Evolutionary conservation across 495 filamentous ascomycete genomes (phyloP), one percentile per base, ranked within the genome.

Genomic region (Lasiosphaeria hispida): DNA sequence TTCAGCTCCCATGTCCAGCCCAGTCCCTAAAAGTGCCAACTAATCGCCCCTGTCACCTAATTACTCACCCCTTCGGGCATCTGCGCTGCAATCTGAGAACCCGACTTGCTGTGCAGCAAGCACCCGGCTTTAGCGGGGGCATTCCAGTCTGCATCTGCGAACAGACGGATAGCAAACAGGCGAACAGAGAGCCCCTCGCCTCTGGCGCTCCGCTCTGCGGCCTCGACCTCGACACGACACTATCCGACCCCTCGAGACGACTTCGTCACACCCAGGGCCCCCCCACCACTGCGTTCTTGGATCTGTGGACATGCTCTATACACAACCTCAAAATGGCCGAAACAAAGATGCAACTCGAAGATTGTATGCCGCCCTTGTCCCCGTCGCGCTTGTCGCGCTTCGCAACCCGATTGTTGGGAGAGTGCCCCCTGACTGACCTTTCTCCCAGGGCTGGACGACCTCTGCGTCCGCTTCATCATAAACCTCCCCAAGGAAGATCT

Each of bases 381-480:
- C 30, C 19, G 47, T 35, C 44, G 52, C 17, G 49, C 23, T 30
- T 55, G 51, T 10, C 37, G 4, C 53, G 3, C 52, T 35, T 33
- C 33, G 48, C 50, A 53, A 40, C 34, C 19, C 40, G 45, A 9
- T 17, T 13, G n/a, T 18, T 17, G 33, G 30, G 13, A 14, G 40
- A 48, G 13, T 39, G 47, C 57, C 49, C 37, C 51, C 73, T 76
- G 60, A 73, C 63, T 60, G 42, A 23, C 53, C 53, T 55, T 53
- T 33, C 53, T 42, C 59, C 63, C 68, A 92, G 89, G 91, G 92
- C 80, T 97, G 78, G 91, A 96, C 86, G 92, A 97, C 75, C 80
- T 97, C 45, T 95, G 90, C 72, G 91, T 95, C 70, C 89, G 83
- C 59, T 98, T 98, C 69, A 92, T 98, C 65, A 90, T 97, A 67